Evolutionary conservation across 2,329 filamentous ascomycete species (phyloP).

Genomic region (Nigrospora osmanthi): DNA sequence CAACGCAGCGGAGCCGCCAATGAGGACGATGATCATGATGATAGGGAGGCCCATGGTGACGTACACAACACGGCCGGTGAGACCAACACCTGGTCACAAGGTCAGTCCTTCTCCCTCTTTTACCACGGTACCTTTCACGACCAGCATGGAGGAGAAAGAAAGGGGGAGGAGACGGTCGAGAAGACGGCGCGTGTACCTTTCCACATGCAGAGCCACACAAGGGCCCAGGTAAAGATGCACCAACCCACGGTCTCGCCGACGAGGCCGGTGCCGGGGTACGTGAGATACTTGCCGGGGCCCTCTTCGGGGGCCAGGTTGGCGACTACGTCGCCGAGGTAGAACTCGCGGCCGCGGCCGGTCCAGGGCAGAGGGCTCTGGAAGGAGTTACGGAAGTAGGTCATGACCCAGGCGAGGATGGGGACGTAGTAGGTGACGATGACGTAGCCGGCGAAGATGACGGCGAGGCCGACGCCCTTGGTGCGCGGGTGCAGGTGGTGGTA

Average conservation of each 20-base stretch:
- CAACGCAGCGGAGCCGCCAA: conserved; percentile 46
- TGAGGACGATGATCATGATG: conserved; percentile 45
- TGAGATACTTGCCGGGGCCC: conserved; percentile 30
- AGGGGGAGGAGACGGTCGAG: no score
- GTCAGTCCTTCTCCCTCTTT: no score
- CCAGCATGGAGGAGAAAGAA: no score
- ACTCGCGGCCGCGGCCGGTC: conserved; percentile 40
- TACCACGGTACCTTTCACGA: no score
- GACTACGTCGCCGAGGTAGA: conserved; percentile 42
- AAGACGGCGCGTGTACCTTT: no score
- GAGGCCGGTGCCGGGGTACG: conserved; percentile 36
- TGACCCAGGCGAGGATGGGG: conserved; percentile 49
- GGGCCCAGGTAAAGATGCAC: conserved; percentile 51
- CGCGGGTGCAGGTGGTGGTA: conserved; percentile 44
- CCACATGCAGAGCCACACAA: conserved; percentile 50
- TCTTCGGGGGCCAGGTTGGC: conserved; percentile 33
- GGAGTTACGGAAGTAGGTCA: conserved; percentile 49
- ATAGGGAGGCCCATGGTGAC: conserved; percentile 56
- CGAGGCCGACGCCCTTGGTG: conserved; percentile 45
- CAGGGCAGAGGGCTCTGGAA: conserved; percentile 48
- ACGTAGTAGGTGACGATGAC: conserved; percentile 50
- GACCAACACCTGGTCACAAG: conserved; percentile 41
- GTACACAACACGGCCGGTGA: conserved; percentile 52
- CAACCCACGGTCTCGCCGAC: conserved; percentile 50
- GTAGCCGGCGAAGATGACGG: conserved; percentile 42